These are phyloP conservation scores for Alternaria alternata DNA, from an alignment of 2,329 filamentous ascomycete species.

Conservation along the genomic window DNA sequence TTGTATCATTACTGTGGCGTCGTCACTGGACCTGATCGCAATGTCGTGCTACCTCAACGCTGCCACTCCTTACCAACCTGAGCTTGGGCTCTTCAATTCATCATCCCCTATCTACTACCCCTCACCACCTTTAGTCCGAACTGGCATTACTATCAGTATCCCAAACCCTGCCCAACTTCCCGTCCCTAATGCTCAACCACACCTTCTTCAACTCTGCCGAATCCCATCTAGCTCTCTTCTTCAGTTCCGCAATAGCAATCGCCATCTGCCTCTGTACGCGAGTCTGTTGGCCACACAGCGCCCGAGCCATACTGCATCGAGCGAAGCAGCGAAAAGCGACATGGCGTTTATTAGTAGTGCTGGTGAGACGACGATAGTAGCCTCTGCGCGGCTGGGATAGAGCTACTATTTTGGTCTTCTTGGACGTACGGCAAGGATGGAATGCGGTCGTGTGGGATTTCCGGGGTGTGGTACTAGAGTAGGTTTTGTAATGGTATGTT, in stretches of 20 bases:
- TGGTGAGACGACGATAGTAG: neutral
- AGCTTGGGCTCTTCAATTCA: neutral
- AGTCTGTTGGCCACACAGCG: neutral
- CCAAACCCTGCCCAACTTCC: neutral
- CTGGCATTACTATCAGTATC: neutral
- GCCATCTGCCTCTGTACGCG: neutral
- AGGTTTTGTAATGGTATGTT: neutral
- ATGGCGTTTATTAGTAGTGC: neutral
- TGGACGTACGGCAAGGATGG: neutral
- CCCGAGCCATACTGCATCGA: conserved; percentile 1
- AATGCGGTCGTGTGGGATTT: neutral
- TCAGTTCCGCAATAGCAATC: neutral
- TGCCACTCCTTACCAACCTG: neutral
- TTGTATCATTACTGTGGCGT: neutral
- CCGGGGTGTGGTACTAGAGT: neutral
- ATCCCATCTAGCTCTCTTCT: neutral
- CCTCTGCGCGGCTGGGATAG: neutral
- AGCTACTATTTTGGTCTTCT: neutral
- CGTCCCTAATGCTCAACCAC: neutral
- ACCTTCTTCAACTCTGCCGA: conserved; percentile 3
- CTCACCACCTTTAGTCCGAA: neutral
- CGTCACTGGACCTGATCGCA: neutral
- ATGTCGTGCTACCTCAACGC: neutral
- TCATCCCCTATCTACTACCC: neutral
- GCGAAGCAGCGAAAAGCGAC: neutral